phyloP scores from a whole-genome alignment of 805 yeast species.

The Pichia eremophila region DNA sequence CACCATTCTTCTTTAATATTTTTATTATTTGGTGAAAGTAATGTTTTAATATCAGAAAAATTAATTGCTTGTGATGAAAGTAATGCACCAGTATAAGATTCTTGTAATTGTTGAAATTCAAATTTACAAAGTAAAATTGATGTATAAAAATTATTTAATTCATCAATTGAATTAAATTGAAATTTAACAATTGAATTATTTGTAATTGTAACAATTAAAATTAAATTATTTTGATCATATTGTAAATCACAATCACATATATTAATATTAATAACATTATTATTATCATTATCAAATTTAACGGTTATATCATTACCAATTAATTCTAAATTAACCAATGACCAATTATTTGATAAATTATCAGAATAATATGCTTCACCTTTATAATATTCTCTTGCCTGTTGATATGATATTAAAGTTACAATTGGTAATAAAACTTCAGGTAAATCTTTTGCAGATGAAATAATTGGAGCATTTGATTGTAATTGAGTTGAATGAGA shows the following conservation, averaged over 20 bases:
- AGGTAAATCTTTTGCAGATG: constrained; percentile 28
- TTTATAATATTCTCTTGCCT: constrained; percentile 44
- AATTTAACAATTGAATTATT: constrained; percentile 17
- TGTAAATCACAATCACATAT: constrained; percentile 34
- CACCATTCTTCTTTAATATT: constrained; percentile 51
- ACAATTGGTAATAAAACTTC: constrained; percentile 66
- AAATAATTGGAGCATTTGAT: neutral
- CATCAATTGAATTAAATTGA: constrained; percentile 18
- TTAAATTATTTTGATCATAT: constrained; percentile 3
- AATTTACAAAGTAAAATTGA: constrained; percentile 45
- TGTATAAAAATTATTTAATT: constrained; percentile 28
- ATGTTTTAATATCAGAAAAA: constrained; percentile 49
- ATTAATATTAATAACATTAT: constrained; percentile 46
- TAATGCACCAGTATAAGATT: constrained; percentile 57
- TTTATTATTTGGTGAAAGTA: constrained; percentile 41
- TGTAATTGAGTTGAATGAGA: neutral
- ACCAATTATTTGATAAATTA: constrained; percentile 14
- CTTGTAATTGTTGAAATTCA: constrained; percentile 48
- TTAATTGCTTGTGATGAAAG: constrained; percentile 47
- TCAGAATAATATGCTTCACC: constrained; percentile 3
- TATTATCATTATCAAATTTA: constrained; percentile 26
- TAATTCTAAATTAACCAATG: constrained; percentile 20
- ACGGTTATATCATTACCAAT: constrained; percentile 48
- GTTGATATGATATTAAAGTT: constrained; percentile 62
- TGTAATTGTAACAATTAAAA: constrained; percentile 17